Evolutionary conservation across 192 early-diverging fungal species (phyloP), one percentile per base, ranked within the genome.

Genomic region (Backusella australiensis): DNA sequence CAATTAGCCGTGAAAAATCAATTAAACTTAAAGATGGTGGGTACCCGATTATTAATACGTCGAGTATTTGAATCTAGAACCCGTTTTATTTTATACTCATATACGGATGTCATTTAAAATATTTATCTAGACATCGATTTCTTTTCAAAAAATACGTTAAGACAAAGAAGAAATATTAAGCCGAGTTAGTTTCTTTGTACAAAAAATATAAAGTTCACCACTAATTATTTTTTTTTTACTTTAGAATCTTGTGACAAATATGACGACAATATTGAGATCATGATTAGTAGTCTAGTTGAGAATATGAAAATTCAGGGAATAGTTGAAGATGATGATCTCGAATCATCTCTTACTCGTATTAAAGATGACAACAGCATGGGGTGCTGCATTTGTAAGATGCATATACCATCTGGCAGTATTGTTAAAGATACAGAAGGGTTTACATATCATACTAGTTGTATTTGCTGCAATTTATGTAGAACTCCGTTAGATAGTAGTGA

Each of bases 401-500:
- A 26, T 59, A 59, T 26, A 12, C 21, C 53, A 59, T 3, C 2
- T 3, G 53, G 14, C 11, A 21, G 9, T 2, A 26, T 59, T 19
- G 8, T 23, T 12, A 26, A 59, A 26, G 53, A 59, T 12, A 59
- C 11, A 26, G 53, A 59, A 23, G 53, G 23, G 3, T 26, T 0
- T 59, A 21, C 17, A 59, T 59, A 59, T 23, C 89, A 91, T 65
- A 73, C 77, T 12, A 72, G 82, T 34, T 91, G 89, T 80, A 85
- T 89, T 75, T 79, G 77, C 26, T 93, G 91, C 71, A 81, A 75
- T 3, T 78, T 84, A 3, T 93, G 91, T 75, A 74, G 83, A 5
- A 63, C 72, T 14, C 78, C 79, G 5, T 81, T 92, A 11, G 82
- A 82, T 65, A 9, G 1, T 15, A 79, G 84, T 82, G 83, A 49